Evolutionary conservation across 768 basidiomycete species (phyloP).

Genomic region (Leucocoprinus leucothites): DNA sequence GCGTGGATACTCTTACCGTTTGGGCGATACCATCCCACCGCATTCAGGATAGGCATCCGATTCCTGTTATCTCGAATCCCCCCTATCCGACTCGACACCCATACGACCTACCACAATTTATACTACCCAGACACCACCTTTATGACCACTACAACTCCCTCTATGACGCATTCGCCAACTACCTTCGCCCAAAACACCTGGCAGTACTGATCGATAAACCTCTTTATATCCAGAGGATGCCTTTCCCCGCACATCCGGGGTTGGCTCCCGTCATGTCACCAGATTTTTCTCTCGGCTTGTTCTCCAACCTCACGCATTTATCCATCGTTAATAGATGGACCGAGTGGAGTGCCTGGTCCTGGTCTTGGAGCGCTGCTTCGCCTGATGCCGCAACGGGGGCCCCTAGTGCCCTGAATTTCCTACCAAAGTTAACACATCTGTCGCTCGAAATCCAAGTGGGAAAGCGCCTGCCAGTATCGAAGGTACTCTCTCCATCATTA

Average conservation of each 20-base stretch:
- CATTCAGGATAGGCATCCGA: not conserved
- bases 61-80: not conserved
- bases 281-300: conserved; percentile 27
- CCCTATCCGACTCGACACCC: not conserved
- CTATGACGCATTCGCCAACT: conserved; percentile 19
- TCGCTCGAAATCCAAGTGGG: conserved; percentile 11
- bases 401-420: conserved; percentile 27
- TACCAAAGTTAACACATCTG: conserved; percentile 14
- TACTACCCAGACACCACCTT: not conserved
- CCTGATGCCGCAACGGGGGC: conserved; percentile 21
- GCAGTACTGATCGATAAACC: conserved; percentile 27
- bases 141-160: conserved; percentile 12
- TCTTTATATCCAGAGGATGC: conserved; percentile 12
- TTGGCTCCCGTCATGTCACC: not conserved
- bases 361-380: conserved; percentile 7
- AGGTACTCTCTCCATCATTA: not conserved
- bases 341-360: conserved; percentile 37
- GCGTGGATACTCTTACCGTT: conserved; percentile 32
- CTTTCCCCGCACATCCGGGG: conserved; percentile 10
- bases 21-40: conserved; percentile 27
- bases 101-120: not conserved
- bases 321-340: conserved; percentile 39
- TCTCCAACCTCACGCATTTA: conserved; percentile 34
- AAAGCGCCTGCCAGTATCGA: not conserved
- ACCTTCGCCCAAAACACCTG: conserved; percentile 27